Conservation (phyloP, 2,329 filamentous ascomycete species). For the Clonostachys solani region DNA sequence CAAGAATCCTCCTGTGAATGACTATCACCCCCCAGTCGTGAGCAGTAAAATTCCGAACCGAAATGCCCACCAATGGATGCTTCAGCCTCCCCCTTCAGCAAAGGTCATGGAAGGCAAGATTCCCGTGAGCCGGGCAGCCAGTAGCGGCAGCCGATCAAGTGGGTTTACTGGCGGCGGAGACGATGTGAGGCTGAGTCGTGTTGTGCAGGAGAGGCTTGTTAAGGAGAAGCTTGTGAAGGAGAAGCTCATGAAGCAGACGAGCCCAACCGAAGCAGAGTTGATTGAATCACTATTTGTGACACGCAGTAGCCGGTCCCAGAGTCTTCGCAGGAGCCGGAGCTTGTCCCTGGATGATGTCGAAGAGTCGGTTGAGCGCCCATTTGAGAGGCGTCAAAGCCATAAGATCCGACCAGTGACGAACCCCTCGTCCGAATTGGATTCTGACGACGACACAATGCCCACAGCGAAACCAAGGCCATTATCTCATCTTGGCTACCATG, state of each 20-base stretch:
- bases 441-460: constrained; percentile 21
- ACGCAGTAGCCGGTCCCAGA: constrained; percentile 22
- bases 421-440: constrained; percentile 22
- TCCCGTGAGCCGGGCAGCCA: constrained; percentile 59
- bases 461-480: constrained; percentile 12
- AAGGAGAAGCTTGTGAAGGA: constrained; percentile 39
- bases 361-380: constrained; percentile 20
- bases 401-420: constrained; percentile 18
- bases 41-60: constrained; percentile 66
- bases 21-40: constrained; percentile 80
- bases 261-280: constrained; percentile 35
- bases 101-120: constrained; percentile 89
- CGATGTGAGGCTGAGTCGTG: constrained; percentile 33
- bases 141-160: constrained; percentile 47
- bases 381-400: constrained; percentile 16
- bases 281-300: constrained; percentile 34
- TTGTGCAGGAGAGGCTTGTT: constrained; percentile 38
- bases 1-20: constrained; percentile 73
- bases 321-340: constrained; percentile 26
- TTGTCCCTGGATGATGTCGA: constrained; percentile 30
- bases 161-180: constrained; percentile 35
- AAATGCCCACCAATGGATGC: constrained; percentile 82
- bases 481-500: constrained; percentile 2
- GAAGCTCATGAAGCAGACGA: constrained; percentile 23
- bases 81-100: constrained; percentile 85